phyloP scores from a whole-genome alignment of 2,329 filamentous ascomycete genomes.

The Clarireedia monteithiana region DNA sequence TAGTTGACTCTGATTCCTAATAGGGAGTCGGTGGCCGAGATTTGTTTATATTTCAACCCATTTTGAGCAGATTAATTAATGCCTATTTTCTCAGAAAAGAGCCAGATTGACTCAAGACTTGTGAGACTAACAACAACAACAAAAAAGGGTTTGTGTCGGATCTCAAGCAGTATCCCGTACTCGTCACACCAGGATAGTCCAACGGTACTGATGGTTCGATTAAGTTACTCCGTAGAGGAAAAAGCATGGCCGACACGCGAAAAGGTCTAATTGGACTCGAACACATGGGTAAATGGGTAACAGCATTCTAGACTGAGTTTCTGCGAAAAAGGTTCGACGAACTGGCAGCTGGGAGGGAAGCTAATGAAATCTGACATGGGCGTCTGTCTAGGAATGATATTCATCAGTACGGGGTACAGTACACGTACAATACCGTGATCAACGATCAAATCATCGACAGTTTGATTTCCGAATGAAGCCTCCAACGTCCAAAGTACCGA shows the following conservation, averaged over 20 bases:
- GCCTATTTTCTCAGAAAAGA: neutral
- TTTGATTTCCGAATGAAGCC: neutral
- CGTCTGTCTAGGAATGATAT: no score
- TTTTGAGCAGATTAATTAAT: neutral
- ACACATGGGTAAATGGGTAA: slow-evolving; percentile 7
- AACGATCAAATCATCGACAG: neutral
- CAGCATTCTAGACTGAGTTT: slow-evolving; percentile 4
- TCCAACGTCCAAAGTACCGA: neutral
- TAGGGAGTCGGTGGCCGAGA: slow-evolving; percentile 2
- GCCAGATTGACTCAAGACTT: neutral
- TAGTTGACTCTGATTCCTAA: neutral
- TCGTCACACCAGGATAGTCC: slow-evolving; percentile 6
- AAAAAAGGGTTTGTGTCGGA: neutral
- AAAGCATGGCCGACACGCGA: slow-evolving; percentile 8
- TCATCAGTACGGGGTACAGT: no score
- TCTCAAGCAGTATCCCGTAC: slow-evolving; percentile 7
- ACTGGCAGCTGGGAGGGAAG: neutral
- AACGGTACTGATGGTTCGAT: slow-evolving; percentile 1
- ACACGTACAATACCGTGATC: no score
- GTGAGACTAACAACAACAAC: no score
- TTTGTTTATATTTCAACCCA: neutral
- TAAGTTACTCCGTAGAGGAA: neutral
- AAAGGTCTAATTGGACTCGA: neutral
- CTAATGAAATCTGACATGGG: neutral
- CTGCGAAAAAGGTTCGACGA: neutral